Conservation (phyloP, 1,139 yeast species). For the Kurtzmaniella quercitrusa region DNA sequence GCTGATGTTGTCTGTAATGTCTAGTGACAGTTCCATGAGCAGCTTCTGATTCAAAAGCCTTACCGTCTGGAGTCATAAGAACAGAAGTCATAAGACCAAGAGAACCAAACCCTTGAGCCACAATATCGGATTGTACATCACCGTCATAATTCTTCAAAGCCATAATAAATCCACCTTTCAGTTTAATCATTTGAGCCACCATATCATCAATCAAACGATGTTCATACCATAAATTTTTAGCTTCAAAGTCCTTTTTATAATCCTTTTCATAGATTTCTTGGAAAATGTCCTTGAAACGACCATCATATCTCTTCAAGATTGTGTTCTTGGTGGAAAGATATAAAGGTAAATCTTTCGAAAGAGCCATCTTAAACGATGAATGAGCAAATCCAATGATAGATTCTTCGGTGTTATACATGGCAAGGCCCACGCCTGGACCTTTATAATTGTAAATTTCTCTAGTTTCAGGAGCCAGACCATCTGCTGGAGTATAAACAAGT, state of each 20-base stretch:
- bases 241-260: slow-evolving; percentile 57
- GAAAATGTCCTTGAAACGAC: slow-evolving; percentile 77
- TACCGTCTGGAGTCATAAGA: slow-evolving; percentile 81
- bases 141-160: slow-evolving; percentile 86
- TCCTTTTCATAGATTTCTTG: slow-evolving; percentile 57
- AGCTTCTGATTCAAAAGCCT: slow-evolving; percentile 78
- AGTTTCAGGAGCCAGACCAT: slow-evolving; percentile 46
- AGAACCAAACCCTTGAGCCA: slow-evolving; percentile 85
- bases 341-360: slow-evolving; percentile 60
- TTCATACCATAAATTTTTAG: slow-evolving; percentile 70
- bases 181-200: slow-evolving; percentile 87
- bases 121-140: slow-evolving; percentile 81
- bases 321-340: slow-evolving; percentile 77
- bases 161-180: slow-evolving; percentile 78
- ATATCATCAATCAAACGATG: slow-evolving; percentile 82
- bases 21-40: slow-evolving; percentile 88
- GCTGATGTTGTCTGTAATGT: slow-evolving; percentile 80
- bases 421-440: slow-evolving; percentile 69
- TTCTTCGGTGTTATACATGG: slow-evolving; percentile 81
- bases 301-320: slow-evolving; percentile 76
- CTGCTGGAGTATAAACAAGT: slow-evolving; percentile 58
- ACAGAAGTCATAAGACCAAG: slow-evolving; percentile 83
- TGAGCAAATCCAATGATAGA: slow-evolving; percentile 78
- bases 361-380: slow-evolving; percentile 71
- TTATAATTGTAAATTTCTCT: slow-evolving; percentile 57